phyloP scores from a whole-genome alignment of 1,284 basidiomycete species.

The Schizopora paradoxa region DNA sequence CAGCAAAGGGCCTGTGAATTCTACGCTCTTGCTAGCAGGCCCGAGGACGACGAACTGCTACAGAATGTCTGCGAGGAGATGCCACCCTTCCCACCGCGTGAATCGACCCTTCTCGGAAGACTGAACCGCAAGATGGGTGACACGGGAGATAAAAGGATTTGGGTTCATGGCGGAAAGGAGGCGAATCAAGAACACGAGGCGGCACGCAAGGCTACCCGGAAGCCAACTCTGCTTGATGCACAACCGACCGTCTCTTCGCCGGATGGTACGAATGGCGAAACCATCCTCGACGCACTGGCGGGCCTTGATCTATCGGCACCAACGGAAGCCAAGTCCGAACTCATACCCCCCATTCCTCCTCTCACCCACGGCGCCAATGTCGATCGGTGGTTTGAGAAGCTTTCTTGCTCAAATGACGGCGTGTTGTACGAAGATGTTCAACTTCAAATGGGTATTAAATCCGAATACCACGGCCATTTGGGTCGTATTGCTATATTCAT shows the following conservation, averaged over 20 bases:
- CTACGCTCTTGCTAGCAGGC: constrained; percentile 74
- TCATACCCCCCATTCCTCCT: constrained; percentile 30
- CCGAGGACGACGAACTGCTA: constrained; percentile 87
- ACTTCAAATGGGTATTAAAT: constrained; percentile 94
- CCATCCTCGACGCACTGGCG: constrained; percentile 73
- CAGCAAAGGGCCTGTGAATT: constrained; percentile 99
- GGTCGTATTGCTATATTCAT: constrained; percentile 93
- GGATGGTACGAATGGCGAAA: constrained; percentile 36
- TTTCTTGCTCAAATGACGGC: constrained; percentile 79
- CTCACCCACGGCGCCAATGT: constrained; percentile 65
- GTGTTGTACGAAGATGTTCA: constrained; percentile 95
- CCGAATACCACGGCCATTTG: constrained; percentile 88
- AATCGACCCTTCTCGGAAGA: constrained; percentile 82
- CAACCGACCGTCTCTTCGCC: constrained; percentile 26
- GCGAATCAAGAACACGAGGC: constrained; percentile 72
- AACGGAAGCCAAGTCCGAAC: constrained; percentile 22
- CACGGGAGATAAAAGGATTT: constrained; percentile 90
- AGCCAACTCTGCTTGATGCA: constrained; percentile 26
- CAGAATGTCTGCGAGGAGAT: constrained; percentile 98
- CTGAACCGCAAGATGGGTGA: constrained; percentile 87
- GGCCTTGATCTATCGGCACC: constrained; percentile 71
- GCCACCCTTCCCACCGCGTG: constrained; percentile 95
- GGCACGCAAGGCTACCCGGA: constrained; percentile 47
- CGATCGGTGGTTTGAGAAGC: constrained; percentile 86
- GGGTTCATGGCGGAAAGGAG: constrained; percentile 93